Conservation (phyloP, 352 stramenopile species). For the Phytophthora rubi region DNA sequence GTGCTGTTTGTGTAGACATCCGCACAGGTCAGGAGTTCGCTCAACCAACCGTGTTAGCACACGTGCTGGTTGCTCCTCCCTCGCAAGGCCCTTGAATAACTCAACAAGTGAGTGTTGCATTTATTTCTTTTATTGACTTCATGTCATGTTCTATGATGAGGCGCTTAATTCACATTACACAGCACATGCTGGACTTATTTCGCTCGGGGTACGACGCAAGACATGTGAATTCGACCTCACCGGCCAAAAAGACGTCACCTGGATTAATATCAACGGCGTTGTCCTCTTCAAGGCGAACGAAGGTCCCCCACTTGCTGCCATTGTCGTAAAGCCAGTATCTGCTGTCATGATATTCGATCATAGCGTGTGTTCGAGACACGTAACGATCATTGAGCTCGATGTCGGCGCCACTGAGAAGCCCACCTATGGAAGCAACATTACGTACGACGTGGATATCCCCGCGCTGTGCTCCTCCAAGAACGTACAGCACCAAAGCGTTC, state of each 20-base stretch:
- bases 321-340: slow-evolving; percentile 81
- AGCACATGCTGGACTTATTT: slow-evolving; percentile 66
- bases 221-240: slow-evolving; percentile 82
- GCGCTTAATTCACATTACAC: slow-evolving; percentile 38
- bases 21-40: slow-evolving; percentile 64
- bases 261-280: slow-evolving; percentile 65
- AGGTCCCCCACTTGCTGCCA: slow-evolving; percentile 74
- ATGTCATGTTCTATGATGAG: slow-evolving; percentile 23
- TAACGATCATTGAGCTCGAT: slow-evolving; percentile 80
- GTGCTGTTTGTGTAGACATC: slow-evolving; percentile 74
- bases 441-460: slow-evolving; percentile 81
- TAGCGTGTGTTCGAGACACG: slow-evolving; percentile 58
- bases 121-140: not conserved
- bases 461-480: slow-evolving; percentile 77
- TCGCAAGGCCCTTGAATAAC: slow-evolving; percentile 27
- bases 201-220: slow-evolving; percentile 65
- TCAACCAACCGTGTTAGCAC: slow-evolving; percentile 52
- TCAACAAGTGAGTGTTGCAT: not conserved
- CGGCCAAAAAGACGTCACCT: slow-evolving; percentile 73
- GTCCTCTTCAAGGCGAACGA: slow-evolving; percentile 77
- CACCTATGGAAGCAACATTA: slow-evolving; percentile 66
- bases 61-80: slow-evolving; percentile 55
- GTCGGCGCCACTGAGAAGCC: slow-evolving; percentile 55
- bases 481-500: slow-evolving; percentile 75
- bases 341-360: slow-evolving; percentile 78